Base-by-base conservation (phyloP, 2,329 filamentous ascomycete genomes). In the Ophiosphaerella herpotricha region DNA sequence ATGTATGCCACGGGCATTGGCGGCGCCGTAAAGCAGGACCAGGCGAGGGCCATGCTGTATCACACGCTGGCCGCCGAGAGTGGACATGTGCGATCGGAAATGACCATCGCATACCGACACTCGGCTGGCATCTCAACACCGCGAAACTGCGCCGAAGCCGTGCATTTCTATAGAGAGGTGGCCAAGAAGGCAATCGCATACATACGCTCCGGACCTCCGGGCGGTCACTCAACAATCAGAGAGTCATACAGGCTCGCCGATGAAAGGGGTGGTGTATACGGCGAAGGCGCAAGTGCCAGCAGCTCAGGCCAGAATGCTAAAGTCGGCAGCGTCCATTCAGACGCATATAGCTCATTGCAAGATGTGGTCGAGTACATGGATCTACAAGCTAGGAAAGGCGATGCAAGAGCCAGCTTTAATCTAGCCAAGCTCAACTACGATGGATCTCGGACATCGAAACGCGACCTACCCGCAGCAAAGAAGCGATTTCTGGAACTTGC, bases 1-100 rank as follows among this genome's bases (percentile, higher is more conserved):
- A 94, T 96, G 83, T 93, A 99, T 74, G 92, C 92, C 32, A 99
- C 94, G 0, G 94, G 94, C 0, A 81, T 99, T 50, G 92, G 90
- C 13, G 85, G 85, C 29, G 87, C 86, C 1, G 90, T 96, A 5
- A 84, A 89, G 68, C 83, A 85, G 37, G 89, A 99, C 64, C 94
- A 97, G 75, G 92, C 92, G 9, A 92, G 91, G 74, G 91, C 94
- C 3, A 80, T 97, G 63, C 79, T 97, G 35, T 97, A 97, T 73
- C 93, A 99, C 72, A 96, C 90, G 0, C 94, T 97, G 70, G 93
- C 94, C 0, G 94, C 94, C 0, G 81, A 91, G 58, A 85, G 85
- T 46, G 93, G 91, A 16, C 86, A 96, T 67, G 88, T 87, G 13
- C 83, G 87, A 47, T 93, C 93, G 5, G 88, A 97, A 74, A 97